These are phyloP conservation scores for Kodamaea nitidulidarum DNA, from an alignment of 805 yeast species.

Conservation along the genomic window DNA sequence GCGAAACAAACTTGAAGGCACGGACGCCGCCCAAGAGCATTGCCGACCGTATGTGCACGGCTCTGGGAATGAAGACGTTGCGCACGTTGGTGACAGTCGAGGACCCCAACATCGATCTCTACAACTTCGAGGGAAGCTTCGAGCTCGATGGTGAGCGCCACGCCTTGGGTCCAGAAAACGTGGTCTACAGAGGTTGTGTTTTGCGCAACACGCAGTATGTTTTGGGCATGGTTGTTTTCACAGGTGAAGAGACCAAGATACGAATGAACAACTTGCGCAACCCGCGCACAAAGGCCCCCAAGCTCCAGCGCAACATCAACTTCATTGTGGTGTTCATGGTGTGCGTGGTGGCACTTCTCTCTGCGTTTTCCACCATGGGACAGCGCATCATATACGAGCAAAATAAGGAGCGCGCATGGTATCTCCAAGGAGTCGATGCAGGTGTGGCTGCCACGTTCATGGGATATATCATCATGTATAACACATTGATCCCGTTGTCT, in stretches of 20 bases:
- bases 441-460: slow-evolving; percentile 86
- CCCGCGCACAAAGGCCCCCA: slow-evolving; percentile 91
- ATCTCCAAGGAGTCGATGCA: slow-evolving; percentile 64
- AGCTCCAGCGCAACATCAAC: slow-evolving; percentile 79
- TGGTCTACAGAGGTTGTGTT: slow-evolving; percentile 88
- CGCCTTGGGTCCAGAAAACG: slow-evolving; percentile 75
- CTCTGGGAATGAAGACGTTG: slow-evolving; percentile 46
- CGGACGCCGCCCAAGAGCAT: slow-evolving; percentile 65
- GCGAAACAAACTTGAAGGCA: slow-evolving; percentile 89
- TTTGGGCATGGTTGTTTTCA: slow-evolving; percentile 80
- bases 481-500: slow-evolving; percentile 91
- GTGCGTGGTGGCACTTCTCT: slow-evolving; percentile 62
- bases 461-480: slow-evolving; percentile 97
- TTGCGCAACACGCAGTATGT: slow-evolving; percentile 75
- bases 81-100: slow-evolving; percentile 63
- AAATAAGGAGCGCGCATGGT: slow-evolving; percentile 57
- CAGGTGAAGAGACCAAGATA: slow-evolving; percentile 94
- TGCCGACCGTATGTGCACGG: slow-evolving; percentile 46
- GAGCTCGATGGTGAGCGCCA: slow-evolving; percentile 34
- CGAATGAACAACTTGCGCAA: slow-evolving; percentile 91
- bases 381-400: slow-evolving; percentile 51
- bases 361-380: slow-evolving; percentile 81
- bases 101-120: slow-evolving; percentile 88
- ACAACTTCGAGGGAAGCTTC: slow-evolving; percentile 83
- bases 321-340: slow-evolving; percentile 87